Conservation (phyloP, 192 early-diverging fungal species). For the Phycomyces nitens region DNA sequence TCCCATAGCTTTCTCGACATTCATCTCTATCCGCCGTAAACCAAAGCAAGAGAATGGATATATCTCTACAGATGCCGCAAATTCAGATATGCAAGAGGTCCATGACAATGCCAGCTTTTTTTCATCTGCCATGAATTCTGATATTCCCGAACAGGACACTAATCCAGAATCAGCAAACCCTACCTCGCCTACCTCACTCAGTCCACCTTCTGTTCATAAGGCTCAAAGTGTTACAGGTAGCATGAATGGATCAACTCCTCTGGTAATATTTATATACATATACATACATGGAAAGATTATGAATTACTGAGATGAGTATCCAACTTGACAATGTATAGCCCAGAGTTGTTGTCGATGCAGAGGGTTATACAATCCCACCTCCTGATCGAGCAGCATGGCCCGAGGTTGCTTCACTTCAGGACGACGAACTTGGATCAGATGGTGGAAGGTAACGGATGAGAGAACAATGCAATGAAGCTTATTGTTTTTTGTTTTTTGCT, state of each 20-base stretch:
- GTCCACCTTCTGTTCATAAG: slow-evolving; percentile 9
- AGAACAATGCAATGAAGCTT: no score
- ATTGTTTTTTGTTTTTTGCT: neutral
- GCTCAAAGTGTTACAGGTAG: slow-evolving; percentile 19
- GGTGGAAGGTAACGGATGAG: no score
- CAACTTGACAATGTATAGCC: no score
- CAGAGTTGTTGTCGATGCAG: slow-evolving; percentile 40
- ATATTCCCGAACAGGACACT: neutral
- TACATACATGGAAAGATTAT: neutral
- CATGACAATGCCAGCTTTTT: slow-evolving; percentile 6
- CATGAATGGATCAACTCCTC: neutral
- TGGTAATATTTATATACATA: neutral
- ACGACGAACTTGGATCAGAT: slow-evolving; percentile 19
- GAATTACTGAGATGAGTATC: no score
- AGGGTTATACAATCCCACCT: slow-evolving; percentile 53
- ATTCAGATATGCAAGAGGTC: neutral
- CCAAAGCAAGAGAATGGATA: slow-evolving; percentile 17
- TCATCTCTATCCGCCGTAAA: slow-evolving; percentile 23
- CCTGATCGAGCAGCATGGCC: slow-evolving; percentile 41
- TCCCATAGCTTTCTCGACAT: slow-evolving; percentile 14
- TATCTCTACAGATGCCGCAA: neutral
- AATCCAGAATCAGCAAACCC: neutral
- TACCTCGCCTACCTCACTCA: slow-evolving; percentile 1
- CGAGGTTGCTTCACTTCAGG: slow-evolving; percentile 18
- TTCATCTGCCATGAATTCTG: neutral